A percentile compares a stretch with the other conserved stretches of the same genome.
These are phyloP conservation scores for Hyphodiscus hymeniophilus DNA, from an alignment of 495 filamentous ascomycete species.

Conservation along the genomic window DNA sequence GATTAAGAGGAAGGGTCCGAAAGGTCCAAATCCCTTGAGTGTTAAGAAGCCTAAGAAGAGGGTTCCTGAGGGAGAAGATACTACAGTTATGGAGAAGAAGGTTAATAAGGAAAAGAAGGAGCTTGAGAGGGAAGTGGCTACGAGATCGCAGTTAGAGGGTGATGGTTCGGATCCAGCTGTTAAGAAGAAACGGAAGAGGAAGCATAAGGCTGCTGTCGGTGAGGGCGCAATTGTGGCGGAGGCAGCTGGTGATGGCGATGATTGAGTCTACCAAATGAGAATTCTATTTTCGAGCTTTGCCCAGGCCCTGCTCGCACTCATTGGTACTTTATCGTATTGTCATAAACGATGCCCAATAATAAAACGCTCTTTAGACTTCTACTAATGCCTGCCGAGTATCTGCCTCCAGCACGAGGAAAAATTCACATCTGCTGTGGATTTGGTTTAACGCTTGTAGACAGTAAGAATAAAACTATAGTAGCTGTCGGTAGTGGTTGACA, in stretches of 20 bases:
- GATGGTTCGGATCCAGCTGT: conserved; percentile 7
- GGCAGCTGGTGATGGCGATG: background rate
- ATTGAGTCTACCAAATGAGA: background rate
- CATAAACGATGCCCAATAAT: too few species aligned
- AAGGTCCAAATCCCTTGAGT: conserved; percentile 83
- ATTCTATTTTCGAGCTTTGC: too few species aligned
- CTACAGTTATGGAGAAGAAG: conserved; percentile 8
- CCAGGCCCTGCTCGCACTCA: too few species aligned
- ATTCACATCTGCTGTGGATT: too few species aligned
- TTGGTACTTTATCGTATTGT: too few species aligned
- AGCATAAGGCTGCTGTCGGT: conserved; percentile 27
- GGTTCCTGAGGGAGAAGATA: conserved; percentile 6
- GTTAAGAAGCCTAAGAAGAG: conserved; percentile 72
- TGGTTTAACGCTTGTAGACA: too few species aligned
- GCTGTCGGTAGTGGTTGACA: too few species aligned
- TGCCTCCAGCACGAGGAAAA: too few species aligned
- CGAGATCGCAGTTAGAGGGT: background rate
- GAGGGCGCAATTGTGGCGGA: conserved; percentile 14
- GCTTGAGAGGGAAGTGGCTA: background rate
- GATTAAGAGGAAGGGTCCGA: conserved; percentile 56
- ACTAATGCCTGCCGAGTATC: too few species aligned
- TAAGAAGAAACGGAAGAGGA: conserved; percentile 39
- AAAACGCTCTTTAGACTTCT: too few species aligned
- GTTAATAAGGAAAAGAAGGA: conserved; percentile 10
- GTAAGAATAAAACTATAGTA: too few species aligned